Conservation (phyloP, 2,329 filamentous ascomycete genomes). For the Trichoderma sp. region DNA sequence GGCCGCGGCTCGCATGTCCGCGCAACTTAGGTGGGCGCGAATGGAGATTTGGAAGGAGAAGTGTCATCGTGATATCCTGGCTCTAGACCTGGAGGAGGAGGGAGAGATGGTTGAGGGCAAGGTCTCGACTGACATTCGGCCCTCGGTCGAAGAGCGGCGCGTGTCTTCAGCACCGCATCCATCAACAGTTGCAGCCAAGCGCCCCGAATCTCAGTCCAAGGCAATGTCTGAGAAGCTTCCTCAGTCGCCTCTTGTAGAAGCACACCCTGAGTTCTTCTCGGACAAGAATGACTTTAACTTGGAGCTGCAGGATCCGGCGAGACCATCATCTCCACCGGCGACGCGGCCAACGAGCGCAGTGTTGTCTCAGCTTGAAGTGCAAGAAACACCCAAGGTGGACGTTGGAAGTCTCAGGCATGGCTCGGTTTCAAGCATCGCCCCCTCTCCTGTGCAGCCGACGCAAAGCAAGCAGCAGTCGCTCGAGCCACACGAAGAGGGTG, state of each 20-base stretch:
- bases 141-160: constrained; percentile 21
- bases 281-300: constrained; percentile 23
- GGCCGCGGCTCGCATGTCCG: constrained; percentile 78
- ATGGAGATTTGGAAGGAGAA: constrained; percentile 90
- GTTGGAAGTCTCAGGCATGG: constrained; percentile 29
- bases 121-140: constrained; percentile 27
- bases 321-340: constrained; percentile 33
- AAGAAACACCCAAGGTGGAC: constrained; percentile 27
- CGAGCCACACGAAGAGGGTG: constrained; percentile 24
- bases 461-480: constrained; percentile 22
- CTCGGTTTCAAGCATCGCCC: constrained; percentile 34
- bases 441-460: constrained; percentile 30
- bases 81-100: constrained; percentile 83
- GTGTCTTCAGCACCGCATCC: constrained; percentile 25
- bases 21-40: constrained; percentile 89
- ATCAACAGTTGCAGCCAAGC: constrained; percentile 22
- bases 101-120: constrained; percentile 25
- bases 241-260: constrained; percentile 24
- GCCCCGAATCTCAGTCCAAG: constrained; percentile 23
- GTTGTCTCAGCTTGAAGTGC: constrained; percentile 28
- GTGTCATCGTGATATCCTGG: constrained; percentile 85
- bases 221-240: constrained; percentile 29
- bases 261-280: constrained; percentile 23
- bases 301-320: constrained; percentile 30
- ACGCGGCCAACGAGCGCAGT: constrained; percentile 28